Conservation (phyloP, 306 rosid species). For the Vachellia collinsii region DNA sequence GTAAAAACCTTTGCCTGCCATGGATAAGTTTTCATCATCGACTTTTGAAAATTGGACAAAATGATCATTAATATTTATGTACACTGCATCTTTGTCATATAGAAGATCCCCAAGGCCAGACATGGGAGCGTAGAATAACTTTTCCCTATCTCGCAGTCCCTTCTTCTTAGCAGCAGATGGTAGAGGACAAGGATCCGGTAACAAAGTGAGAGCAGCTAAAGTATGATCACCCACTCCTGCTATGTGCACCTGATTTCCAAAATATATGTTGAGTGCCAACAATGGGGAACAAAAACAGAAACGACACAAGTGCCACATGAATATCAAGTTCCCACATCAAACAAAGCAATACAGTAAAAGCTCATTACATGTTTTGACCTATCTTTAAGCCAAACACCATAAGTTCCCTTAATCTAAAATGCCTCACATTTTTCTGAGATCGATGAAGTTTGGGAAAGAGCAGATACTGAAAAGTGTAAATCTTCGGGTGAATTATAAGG, state of each 20-base stretch:
- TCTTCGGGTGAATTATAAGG: background rate
- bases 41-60: conserved; percentile 77
- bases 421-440: background rate
- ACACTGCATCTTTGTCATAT: conserved; percentile 94
- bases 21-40: conserved; percentile 60
- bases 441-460: background rate
- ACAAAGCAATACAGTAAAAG: conserved; percentile 18
- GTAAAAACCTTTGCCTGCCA: conserved; percentile 55
- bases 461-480: conserved; percentile 1
- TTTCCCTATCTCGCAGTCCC: conserved; percentile 94
- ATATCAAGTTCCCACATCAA: background rate
- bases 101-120: conserved; percentile 95
- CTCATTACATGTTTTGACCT: conserved; percentile 24
- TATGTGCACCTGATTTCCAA: conserved; percentile 77
- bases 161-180: conserved; percentile 99
- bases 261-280: conserved; percentile 34
- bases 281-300: conserved; percentile 17
- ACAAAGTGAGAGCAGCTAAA: conserved; percentile 60
- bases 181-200: conserved; percentile 94
- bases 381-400: conserved; percentile 6
- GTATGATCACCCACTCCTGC: conserved; percentile 93
- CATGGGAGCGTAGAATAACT: conserved; percentile 91
- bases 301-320: background rate
- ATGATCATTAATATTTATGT: conserved; percentile 86
- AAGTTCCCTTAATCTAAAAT: background rate